Evolutionary conservation across 1,139 yeast genomes (phyloP).

Genomic region (Pneumocystis carinii): DNA sequence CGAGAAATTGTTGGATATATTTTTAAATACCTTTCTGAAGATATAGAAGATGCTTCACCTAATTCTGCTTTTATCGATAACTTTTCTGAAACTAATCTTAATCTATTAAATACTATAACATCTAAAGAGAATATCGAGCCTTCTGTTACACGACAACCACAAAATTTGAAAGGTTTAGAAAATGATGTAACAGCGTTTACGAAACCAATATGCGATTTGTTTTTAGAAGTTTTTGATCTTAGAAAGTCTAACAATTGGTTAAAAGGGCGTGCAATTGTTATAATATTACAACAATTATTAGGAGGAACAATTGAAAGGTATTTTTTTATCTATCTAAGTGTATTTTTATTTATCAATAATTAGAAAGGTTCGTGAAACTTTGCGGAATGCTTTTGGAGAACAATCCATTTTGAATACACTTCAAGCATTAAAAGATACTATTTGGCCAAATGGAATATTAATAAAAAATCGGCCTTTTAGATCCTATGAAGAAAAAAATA

Average conservation of each 20-base stretch:
- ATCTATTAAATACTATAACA: conserved; percentile 1
- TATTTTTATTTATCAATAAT: background rate
- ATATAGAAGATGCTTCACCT: background rate
- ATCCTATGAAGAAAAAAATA: conserved; percentile 37
- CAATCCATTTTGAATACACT: conserved; percentile 37
- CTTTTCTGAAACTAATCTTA: background rate
- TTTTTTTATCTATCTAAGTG: background rate
- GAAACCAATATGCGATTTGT: conserved; percentile 66
- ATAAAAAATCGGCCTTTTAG: conserved; percentile 23
- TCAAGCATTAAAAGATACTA: conserved; percentile 28
- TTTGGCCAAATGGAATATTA: conserved; percentile 53
- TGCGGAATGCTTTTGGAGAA: conserved; percentile 34
- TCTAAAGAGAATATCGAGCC: background rate
- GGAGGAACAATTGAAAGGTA: conserved; percentile 74
- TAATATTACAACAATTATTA: conserved; percentile 67
- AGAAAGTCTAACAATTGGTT: conserved; percentile 56
- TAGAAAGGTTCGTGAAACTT: conserved; percentile 37
- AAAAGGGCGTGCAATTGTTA: conserved; percentile 68
- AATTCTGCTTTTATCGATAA: background rate
- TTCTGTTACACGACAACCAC: conserved; percentile 2
- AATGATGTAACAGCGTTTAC: conserved; percentile 37
- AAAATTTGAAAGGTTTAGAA: conserved; percentile 13
- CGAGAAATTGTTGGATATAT: background rate
- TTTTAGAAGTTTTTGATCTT: conserved; percentile 55
- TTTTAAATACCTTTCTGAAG: background rate